phyloP scores from a whole-genome alignment of 805 yeast genomes.

The Millerozyma acaciae region DNA sequence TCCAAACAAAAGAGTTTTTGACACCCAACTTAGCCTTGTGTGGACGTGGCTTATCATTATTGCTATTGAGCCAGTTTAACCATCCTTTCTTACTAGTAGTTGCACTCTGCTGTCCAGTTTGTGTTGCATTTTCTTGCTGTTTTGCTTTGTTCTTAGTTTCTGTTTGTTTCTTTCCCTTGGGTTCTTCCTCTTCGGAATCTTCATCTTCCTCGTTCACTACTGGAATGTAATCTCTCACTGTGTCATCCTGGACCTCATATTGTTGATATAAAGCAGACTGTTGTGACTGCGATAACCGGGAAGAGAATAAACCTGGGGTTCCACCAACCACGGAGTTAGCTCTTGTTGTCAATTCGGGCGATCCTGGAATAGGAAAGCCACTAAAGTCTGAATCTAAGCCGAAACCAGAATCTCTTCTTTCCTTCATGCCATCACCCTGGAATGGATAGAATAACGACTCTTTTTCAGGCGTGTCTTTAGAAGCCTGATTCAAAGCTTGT shows the following conservation, averaged over 20 bases:
- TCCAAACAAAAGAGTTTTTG: constrained; percentile 67
- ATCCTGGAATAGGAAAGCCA: constrained; percentile 43
- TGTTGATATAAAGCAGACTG: constrained; percentile 42
- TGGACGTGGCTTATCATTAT: constrained; percentile 67
- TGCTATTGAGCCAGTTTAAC: constrained; percentile 40
- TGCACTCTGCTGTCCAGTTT: constrained; percentile 8
- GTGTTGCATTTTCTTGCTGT: constrained; percentile 1
- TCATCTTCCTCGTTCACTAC: constrained; percentile 44
- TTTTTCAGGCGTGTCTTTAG: constrained; percentile 1
- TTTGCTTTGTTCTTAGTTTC: constrained; percentile 10
- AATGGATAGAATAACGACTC: constrained; percentile 26
- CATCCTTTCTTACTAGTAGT: constrained; percentile 40
- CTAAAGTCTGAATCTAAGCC: constrained; percentile 24
- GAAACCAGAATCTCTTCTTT: constrained; percentile 12
- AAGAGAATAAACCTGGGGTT: constrained; percentile 31
- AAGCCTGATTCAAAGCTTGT: neutral
- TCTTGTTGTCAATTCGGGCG: constrained; percentile 42
- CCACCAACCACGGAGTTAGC: constrained; percentile 41
- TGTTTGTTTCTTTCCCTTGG: constrained; percentile 17
- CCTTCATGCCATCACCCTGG: constrained; percentile 12
- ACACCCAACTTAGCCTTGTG: constrained; percentile 85
- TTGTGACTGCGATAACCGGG: constrained; percentile 41
- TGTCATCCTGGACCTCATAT: constrained; percentile 43
- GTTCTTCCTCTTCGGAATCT: constrained; percentile 44
- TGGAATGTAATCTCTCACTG: constrained; percentile 40